These are phyloP conservation scores for Vanrija pseudolonga DNA, from an alignment of 1,284 basidiomycete genomes.

Conservation along the genomic window DNA sequence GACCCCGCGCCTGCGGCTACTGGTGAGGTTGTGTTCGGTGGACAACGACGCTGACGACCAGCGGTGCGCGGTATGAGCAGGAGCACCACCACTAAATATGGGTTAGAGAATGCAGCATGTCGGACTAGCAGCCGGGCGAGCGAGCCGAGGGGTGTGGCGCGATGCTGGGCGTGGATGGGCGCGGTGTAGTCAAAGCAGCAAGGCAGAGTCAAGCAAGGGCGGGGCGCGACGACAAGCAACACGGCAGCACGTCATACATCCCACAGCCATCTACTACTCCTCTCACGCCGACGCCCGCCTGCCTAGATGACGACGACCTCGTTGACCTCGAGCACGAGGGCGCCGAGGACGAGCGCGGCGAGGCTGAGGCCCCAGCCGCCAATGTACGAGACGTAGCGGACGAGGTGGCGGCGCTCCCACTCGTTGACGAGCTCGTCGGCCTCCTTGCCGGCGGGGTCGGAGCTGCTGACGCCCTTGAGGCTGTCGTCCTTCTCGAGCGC, in stretches of 20 bases:
- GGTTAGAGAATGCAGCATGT: conserved; percentile 19
- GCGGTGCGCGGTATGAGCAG: conserved; percentile 77
- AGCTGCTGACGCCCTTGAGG: neutral
- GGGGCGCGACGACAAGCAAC: no score
- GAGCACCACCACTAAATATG: conserved; percentile 54
- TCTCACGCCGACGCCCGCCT: no score
- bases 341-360: conserved; percentile 8
- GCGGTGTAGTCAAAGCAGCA: no score
- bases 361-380: conserved; percentile 7
- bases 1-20: conserved; percentile 60
- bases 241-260: no score
- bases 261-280: no score
- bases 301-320: neutral
- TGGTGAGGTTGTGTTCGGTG: conserved; percentile 60
- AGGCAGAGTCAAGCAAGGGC: no score
- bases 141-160: no score
- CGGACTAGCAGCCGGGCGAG: no score
- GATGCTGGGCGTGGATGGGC: no score
- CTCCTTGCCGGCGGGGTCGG: neutral
- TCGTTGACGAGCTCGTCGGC: conserved; percentile 16
- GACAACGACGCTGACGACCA: conserved; percentile 46
- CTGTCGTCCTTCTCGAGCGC: conserved; percentile 6
- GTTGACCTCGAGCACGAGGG: neutral
- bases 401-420: conserved; percentile 22
- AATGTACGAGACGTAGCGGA: conserved; percentile 9